Base-by-base conservation (phyloP, 2,329 filamentous ascomycete genomes). In the Aspergillus sp. region DNA sequence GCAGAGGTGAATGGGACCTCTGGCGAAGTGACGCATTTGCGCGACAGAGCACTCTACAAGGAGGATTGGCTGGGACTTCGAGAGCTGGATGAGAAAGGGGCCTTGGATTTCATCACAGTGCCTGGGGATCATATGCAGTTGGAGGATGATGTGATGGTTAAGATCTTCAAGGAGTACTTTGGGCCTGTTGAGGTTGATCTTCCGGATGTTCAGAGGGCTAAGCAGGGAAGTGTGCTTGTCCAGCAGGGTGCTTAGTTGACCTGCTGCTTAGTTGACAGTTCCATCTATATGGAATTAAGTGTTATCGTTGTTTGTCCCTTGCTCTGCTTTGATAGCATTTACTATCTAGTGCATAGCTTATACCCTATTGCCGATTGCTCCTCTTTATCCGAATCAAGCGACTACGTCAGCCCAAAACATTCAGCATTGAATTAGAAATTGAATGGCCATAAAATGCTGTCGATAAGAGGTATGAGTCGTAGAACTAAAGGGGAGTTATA, bases 31-130 rank as follows among this genome's bases (percentile, higher is more conserved):
- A 86, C 80, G 41, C 77, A 77, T 10, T 68, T 98, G 63, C 76
- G 79, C 54, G 78, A 89, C 44, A 76, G 87, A 48, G 66, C 68
- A 29, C 73, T 97, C 2, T 98, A 96, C 67, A 80, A 78, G 56
- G 85, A 97, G 69, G 91, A 98, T 71, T 98, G 93, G 93, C 72
- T 98, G 29, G 93, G 93, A 0, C 72, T 98, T 64, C 86, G 79
- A 65, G 70, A 72, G 57, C 71, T 98, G 59, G 90, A 96, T 69
- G 72, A 83, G 64, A 85, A 85, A 71, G 87, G 85, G 2, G 86
- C 80, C 1, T 70, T 98, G 57, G 77, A 83, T 47, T 95, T 96
- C 68, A 75, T 81, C 64, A 82, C 75, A 2, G 77, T 82, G 0
- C 75, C 82, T 4, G 93, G 91, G 0, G 79, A 80, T 27, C 93